These are phyloP conservation scores for Fusarium agapanthi DNA, from an alignment of 2,329 filamentous ascomycete species.

Conservation along the genomic window DNA sequence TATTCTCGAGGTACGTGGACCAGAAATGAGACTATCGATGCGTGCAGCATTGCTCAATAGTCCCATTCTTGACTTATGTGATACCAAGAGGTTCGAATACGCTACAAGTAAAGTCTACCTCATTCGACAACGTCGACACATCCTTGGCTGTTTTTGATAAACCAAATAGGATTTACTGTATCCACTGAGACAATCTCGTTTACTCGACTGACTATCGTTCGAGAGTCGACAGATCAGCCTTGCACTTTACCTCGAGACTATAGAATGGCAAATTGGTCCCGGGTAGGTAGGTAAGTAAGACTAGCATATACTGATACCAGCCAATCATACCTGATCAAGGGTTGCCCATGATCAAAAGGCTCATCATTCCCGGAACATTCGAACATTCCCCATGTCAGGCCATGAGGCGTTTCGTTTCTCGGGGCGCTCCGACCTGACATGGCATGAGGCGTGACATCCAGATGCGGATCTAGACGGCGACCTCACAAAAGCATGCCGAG, in stretches of 20 bases:
- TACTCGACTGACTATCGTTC: background rate
- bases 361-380: conserved; percentile 5
- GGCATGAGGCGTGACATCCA: background rate
- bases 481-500: conserved; percentile 14
- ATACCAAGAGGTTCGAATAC: background rate
- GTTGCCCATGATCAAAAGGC: background rate
- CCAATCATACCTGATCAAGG: background rate
- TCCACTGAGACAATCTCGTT: background rate
- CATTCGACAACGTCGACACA: background rate
- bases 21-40: background rate
- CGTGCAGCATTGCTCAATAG: background rate
- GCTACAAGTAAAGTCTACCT: background rate
- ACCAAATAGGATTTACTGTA: background rate
- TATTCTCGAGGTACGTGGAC: background rate
- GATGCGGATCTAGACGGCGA: conserved; percentile 6
- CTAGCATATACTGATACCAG: background rate
- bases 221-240: background rate
- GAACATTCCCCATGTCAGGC: conserved; percentile 14
- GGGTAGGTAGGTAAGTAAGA: conserved; percentile 7
- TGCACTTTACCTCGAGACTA: background rate
- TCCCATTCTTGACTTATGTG: background rate
- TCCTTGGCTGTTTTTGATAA: background rate
- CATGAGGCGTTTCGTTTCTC: conserved; percentile 13
- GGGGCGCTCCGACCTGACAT: conserved; percentile 26
- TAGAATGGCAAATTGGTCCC: background rate